Conservation (phyloP, 1,139 yeast species). For the Sugiyamaella castrensis region DNA sequence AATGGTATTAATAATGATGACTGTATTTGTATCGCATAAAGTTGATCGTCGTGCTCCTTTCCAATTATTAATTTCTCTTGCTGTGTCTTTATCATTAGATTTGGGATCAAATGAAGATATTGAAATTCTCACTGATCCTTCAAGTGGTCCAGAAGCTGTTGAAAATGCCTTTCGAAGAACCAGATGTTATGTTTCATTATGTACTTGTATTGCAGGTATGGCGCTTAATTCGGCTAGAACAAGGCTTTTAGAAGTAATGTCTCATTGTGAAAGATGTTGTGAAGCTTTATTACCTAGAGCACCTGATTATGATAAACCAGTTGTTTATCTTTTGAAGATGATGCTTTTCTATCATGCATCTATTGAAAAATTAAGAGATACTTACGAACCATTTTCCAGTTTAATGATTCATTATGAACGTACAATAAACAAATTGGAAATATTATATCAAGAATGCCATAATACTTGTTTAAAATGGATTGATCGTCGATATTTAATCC, state of each 20-base stretch:
- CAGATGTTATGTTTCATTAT: conserved; percentile 12
- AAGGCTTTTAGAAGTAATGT: conserved; percentile 12
- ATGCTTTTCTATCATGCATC: conserved; percentile 10
- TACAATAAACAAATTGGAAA: not conserved
- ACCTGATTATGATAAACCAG: conserved; percentile 12
- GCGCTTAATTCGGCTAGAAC: conserved; percentile 15
- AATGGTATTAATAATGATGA: conserved; percentile 45
- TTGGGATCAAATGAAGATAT: conserved; percentile 39
- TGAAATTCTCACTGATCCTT: conserved; percentile 8
- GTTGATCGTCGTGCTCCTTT: conserved; percentile 54
- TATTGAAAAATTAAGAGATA: conserved; percentile 8
- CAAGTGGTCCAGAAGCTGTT: conserved; percentile 7
- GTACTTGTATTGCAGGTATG: conserved; percentile 19
- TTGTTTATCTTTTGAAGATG: conserved; percentile 15
- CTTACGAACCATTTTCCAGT: conserved; percentile 10
- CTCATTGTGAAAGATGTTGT: conserved; percentile 12
- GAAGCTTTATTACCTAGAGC: conserved; percentile 14
- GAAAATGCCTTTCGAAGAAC: conserved; percentile 11
- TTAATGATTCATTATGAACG: conserved; percentile 6
- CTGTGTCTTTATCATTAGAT: conserved; percentile 49
- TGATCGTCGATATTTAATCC: conserved; percentile 9
- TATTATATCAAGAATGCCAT: conserved; percentile 5
- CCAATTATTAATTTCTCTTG: conserved; percentile 46
- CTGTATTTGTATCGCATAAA: conserved; percentile 42
- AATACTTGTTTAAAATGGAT: conserved; percentile 6